Base-by-base conservation (phyloP, 1,139 yeast genomes). In the Debaryomyces sp. region DNA sequence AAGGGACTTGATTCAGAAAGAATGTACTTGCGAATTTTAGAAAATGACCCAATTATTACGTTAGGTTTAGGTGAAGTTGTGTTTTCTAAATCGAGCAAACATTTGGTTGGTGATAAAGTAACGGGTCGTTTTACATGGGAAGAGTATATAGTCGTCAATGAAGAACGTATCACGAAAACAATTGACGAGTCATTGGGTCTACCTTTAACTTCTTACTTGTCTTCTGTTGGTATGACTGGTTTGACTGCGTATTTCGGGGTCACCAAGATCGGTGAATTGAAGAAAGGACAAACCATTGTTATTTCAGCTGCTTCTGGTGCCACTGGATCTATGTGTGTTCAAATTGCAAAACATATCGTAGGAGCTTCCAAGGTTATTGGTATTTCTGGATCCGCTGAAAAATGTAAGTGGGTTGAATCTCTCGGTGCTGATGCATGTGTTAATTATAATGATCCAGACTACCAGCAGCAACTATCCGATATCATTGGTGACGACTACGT, bases 401-500 rank as follows among this genome's bases (percentile, higher is more conserved):
- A 67, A 57, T 63, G 67, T 46, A 50, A 53, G 35, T 66, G 58
- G 54, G 71, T 67, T 32, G 64, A 67, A 52, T 60, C 66, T 15
- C 48, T 67, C 37, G 72, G 72, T 41, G 72, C 71, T 1, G 70
- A 67, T 50, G 51, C 49, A 41, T 63, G 68, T 44, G 58, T 61
- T 27, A 62, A 65, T 53, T 65, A 64, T 57, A 55, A 57, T 27
- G 56, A 51, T 21, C 62, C 74, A 2, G 64, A 73, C 26, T 81
- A 76, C 59, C 62, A 68, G 48, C 60, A 70, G 38, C 68, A 80
- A 48, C 71, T 84, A 52, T 50, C 61, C 12, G 64, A 72, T 24
- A 81, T 77, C 23, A 66, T 81, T 34, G 84, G 78, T 41, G 74
- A 68, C 12, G 72, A 69, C 37, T 66, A 63, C 52, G 73, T 76